A percentile compares a stretch with the other conserved stretches of the same genome.
phyloP scores from a whole-genome alignment of 2,329 filamentous ascomycete genomes.

The Neonectria punicea region DNA sequence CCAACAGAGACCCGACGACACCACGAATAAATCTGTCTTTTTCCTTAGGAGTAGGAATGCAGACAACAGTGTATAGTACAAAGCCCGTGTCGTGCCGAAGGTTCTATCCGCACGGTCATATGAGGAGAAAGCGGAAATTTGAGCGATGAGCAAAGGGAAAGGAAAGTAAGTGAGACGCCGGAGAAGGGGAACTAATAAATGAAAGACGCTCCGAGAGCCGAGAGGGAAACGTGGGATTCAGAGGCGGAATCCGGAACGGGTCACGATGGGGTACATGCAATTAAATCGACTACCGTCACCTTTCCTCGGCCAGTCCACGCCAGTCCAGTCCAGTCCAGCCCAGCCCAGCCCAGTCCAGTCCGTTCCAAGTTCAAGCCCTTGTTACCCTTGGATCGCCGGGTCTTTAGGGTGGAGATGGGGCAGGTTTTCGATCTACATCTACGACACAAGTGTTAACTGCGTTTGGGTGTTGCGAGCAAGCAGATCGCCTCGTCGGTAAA shows the following conservation, averaged over 20 bases:
- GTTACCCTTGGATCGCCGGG: background rate
- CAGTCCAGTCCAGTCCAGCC: background rate
- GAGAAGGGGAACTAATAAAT: background rate
- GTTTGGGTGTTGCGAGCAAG: background rate
- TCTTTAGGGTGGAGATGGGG: conserved; percentile 17
- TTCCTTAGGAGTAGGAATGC: background rate
- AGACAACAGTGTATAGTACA: background rate
- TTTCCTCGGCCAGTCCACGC: background rate
- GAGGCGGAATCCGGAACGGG: conserved; percentile 13
- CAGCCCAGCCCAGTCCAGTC: background rate
- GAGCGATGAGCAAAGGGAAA: background rate
- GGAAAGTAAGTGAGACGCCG: background rate
- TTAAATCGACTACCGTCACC: conserved; percentile 8
- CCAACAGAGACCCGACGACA: background rate
- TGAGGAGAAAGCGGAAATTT: background rate
- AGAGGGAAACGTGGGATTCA: conserved; percentile 8
- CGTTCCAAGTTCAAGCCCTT: conserved; percentile 9
- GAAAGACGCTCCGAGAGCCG: conserved; percentile 1
- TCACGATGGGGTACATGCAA: conserved; percentile 24
- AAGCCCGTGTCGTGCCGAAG: background rate
- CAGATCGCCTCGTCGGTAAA: background rate
- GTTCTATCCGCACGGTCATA: background rate
- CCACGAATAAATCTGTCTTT: background rate
- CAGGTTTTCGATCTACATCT: background rate
- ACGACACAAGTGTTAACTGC: background rate